These are phyloP conservation scores for Ogataea haglerorum DNA, from an alignment of 805 yeast genomes.

Conservation along the genomic window DNA sequence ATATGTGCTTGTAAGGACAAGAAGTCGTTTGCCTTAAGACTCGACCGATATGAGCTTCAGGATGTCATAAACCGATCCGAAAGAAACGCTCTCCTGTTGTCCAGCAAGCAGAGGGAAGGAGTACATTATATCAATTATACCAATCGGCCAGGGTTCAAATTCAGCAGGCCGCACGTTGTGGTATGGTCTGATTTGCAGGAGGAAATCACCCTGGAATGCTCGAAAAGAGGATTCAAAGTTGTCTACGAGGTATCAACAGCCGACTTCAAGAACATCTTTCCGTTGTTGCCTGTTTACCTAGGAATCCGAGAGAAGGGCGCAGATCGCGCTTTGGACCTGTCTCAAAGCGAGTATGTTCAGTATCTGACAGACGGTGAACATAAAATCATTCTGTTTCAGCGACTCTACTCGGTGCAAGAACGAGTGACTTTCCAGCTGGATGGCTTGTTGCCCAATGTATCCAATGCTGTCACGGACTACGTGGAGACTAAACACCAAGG, in stretches of 20 bases:
- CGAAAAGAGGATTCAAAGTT: neutral
- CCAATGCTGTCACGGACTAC: neutral
- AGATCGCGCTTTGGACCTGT: constrained; percentile 15
- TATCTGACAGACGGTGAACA: constrained; percentile 4
- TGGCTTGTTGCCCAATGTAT: neutral
- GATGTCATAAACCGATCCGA: constrained; percentile 27
- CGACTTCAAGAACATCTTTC: constrained; percentile 9
- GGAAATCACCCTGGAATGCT: constrained; percentile 10
- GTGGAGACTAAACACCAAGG: neutral
- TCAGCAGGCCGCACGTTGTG: neutral
- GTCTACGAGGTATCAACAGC: neutral
- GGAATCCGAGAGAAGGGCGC: constrained; percentile 8
- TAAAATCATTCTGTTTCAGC: constrained; percentile 16
- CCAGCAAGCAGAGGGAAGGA: constrained; percentile 1
- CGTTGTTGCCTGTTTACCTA: constrained; percentile 20
- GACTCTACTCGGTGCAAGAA: constrained; percentile 12
- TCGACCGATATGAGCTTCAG: constrained; percentile 23
- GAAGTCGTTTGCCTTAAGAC: constrained; percentile 26
- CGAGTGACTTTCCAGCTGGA: neutral
- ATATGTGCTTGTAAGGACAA: constrained; percentile 22
- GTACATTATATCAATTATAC: constrained; percentile 8
- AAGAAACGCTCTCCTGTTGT: constrained; percentile 13
- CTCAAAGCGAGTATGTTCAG: constrained; percentile 5
- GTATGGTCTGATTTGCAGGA: constrained; percentile 10
- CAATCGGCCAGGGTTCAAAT: neutral